These are phyloP conservation scores for Paraurostyla sp. DNA, from an alignment of 73 alveolate genomes.

Conservation along the genomic window DNA sequence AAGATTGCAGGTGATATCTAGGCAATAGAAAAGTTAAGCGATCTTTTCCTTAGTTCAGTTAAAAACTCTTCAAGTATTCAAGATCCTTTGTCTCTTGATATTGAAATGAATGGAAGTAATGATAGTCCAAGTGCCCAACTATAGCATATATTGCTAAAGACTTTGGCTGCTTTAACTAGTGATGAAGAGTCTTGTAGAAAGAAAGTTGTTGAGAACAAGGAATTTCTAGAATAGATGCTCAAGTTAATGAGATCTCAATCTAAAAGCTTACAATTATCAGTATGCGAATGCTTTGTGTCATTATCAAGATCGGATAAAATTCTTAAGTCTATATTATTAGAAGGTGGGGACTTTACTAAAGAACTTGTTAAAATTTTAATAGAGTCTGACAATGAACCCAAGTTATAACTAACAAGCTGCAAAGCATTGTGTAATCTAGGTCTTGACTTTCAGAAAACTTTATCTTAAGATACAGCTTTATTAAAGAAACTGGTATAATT, in stretches of 20 bases:
- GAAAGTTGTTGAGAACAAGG: conserved; percentile 26
- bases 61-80: neutral
- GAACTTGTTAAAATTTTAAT: neutral
- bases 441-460: neutral
- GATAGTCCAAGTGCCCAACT: neutral
- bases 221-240: neutral
- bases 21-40: conserved; percentile 37
- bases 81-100: neutral
- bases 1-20: conserved; percentile 37
- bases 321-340: conserved; percentile 2
- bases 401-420: neutral
- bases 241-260: neutral
- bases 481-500: neutral
- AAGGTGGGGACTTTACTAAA: conserved; percentile 2
- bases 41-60: neutral
- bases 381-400: neutral
- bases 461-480: neutral
- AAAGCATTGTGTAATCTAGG: conserved; percentile 47
- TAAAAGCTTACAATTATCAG: neutral
- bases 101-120: neutral
- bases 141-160: neutral
- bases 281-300: conserved; percentile 25
- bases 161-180: conserved; percentile 25
- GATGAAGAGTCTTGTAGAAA: conserved; percentile 46
- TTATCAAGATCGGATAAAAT: conserved; percentile 40